Conservation (phyloP, 176 grass and related monocot species). For the Triticum urartu region DNA sequence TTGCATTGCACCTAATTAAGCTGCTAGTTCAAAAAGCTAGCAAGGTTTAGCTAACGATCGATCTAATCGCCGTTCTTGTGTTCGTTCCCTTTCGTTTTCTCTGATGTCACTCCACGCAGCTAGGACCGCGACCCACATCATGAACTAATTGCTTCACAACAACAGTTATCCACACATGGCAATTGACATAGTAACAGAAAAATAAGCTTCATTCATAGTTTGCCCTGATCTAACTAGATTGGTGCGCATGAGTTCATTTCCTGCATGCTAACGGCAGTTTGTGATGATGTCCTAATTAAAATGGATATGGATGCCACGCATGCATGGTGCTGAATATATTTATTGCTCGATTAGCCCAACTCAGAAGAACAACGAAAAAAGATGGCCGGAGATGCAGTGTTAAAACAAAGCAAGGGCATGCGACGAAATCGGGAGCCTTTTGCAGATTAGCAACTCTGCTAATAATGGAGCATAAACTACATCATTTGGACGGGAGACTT, state of each 20-base stretch:
- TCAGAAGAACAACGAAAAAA: neutral
- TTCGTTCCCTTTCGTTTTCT: neutral
- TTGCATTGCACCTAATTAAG: neutral
- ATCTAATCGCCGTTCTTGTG: neutral
- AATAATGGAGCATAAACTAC: slow-evolving; percentile 25
- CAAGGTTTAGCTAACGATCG: neutral
- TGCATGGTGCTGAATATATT: neutral
- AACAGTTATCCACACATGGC: slow-evolving; percentile 26
- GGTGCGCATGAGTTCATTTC: neutral
- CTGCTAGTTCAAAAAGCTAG: neutral
- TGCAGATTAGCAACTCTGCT: slow-evolving; percentile 1
- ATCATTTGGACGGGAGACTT: neutral
- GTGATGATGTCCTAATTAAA: neutral
- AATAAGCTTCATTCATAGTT: neutral
- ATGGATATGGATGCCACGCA: neutral
- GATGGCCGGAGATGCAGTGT: neutral
- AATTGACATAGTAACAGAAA: neutral
- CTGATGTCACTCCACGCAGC: neutral
- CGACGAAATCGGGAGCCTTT: slow-evolving; percentile 4
- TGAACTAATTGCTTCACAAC: neutral
- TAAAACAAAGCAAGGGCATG: slow-evolving; percentile 19
- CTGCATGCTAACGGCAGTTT: neutral
- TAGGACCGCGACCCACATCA: neutral
- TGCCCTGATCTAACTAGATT: neutral
- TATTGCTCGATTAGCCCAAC: neutral